Evolutionary conservation across 495 filamentous ascomycete species (phyloP), one percentile per base, ranked within the genome.

Genomic region (Hamigera avellanea): DNA sequence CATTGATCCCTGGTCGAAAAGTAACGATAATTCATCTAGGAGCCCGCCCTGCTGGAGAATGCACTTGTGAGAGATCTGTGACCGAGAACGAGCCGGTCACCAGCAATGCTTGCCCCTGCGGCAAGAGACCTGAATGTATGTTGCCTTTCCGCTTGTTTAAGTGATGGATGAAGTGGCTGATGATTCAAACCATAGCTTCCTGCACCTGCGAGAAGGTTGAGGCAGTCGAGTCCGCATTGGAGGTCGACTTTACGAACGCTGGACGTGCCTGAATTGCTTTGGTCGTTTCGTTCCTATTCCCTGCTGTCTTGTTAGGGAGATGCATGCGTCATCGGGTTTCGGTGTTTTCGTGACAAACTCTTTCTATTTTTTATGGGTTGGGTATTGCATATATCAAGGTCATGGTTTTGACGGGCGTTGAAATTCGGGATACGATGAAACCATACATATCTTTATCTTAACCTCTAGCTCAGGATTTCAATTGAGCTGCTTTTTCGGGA

Each of bases 121-220:
- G 88, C 21, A 64, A 77, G 47, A 70, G 87, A 41, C 72, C 80
- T 26, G 66, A 72, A 43, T 69, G 78, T 84, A 61, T 58, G 72
- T 69, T 40, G n/a, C n/a, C n/a, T n/a, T n/a, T n/a, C n/a, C n/a
- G n/a, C 19, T 33, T 21, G 26, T 32, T 6, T 38, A 15, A 12
- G 28, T 30, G 7, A 6, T 38, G 7, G 23, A 35, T 17, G 14
- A 4, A 14, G 29, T 39, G 27, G 41, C 35, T 14, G 12, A 26
- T 7, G 12, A 4, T n/a, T n/a, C n/a, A n/a, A n/a, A n/a, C n/a
- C n/a, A n/a, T 32, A 85, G 83, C 69, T 59, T 79, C 82, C 2
- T 93, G 86, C 66, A 88, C 80, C 9, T 94, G 86, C 57, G 81
- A 85, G 60, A 86, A 81, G 48, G 80, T 75, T 6, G 51, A 66